Percentiles rank a stretch among this genome's conserved stretches.
phyloP scores from a whole-genome alignment of 495 filamentous ascomycete species.

The Neurospora discreta region DNA sequence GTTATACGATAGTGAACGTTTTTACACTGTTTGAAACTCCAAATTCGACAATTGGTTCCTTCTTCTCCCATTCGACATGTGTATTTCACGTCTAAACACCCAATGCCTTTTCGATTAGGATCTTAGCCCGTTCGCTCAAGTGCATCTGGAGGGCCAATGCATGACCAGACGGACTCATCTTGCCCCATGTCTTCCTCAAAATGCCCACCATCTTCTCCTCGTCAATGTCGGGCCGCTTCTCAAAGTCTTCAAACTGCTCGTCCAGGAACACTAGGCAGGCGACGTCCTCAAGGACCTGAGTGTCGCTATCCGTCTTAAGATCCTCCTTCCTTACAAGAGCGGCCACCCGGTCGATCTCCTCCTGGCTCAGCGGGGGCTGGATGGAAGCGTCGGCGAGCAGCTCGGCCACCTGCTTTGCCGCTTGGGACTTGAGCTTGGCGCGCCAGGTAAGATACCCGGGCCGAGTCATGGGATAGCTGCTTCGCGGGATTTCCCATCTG shows the following conservation, averaged over 20 bases:
- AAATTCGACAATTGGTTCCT: background rate
- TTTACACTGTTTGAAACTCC: background rate
- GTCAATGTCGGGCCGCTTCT: conserved; percentile 41
- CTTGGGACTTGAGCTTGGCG: conserved; percentile 54
- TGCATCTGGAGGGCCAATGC: conserved; percentile 55
- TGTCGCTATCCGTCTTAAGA: conserved; percentile 50
- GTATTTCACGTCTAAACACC: background rate
- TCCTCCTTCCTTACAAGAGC: conserved; percentile 56
- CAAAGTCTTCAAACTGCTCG: conserved; percentile 71
- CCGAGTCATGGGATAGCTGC: conserved; percentile 55
- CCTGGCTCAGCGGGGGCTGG: conserved; percentile 21
- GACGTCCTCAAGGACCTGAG: conserved; percentile 69
- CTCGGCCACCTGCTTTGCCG: conserved; percentile 47
- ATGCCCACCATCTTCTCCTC: conserved; percentile 68
- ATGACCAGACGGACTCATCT: conserved; percentile 60
- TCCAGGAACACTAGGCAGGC: conserved; percentile 80
- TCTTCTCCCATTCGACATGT: background rate
- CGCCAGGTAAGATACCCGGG: conserved; percentile 70
- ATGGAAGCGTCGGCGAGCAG: conserved; percentile 39
- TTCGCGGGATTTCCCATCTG: conserved; percentile 69
- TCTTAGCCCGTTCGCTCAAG: conserved; percentile 46
- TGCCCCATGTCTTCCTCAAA: conserved; percentile 71
- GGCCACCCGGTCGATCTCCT: conserved; percentile 40
- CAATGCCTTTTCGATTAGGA: conserved; percentile 55
- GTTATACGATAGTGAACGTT: background rate